phyloP scores from a whole-genome alignment of 2,329 filamentous ascomycete genomes.

The Didymella glomerata region DNA sequence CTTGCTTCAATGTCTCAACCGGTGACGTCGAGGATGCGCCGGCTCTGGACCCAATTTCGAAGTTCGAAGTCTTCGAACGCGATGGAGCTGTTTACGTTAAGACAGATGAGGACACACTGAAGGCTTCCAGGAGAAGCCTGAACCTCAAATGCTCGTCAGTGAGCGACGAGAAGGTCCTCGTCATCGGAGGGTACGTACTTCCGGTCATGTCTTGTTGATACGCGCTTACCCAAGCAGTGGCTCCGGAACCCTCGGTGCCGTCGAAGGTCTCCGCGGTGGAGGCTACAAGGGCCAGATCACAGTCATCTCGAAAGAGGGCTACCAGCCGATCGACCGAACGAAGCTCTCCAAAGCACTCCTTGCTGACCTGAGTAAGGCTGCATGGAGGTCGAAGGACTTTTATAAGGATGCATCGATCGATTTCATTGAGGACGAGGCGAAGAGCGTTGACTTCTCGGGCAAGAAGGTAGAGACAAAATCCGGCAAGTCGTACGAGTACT shows the following conservation, averaged over 20 bases:
- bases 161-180: slow-evolving; percentile 72
- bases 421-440: slow-evolving; percentile 68
- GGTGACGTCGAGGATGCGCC: slow-evolving; percentile 97
- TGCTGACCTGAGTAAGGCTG: slow-evolving; percentile 79
- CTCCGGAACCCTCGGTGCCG: slow-evolving; percentile 79
- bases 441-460: slow-evolving; percentile 75
- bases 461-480: slow-evolving; percentile 79
- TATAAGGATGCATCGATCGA: slow-evolving; percentile 71
- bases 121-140: slow-evolving; percentile 75
- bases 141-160: slow-evolving; percentile 74
- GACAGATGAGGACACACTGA: slow-evolving; percentile 80
- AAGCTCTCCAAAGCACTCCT: slow-evolving; percentile 95
- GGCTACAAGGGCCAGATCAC: slow-evolving; percentile 84
- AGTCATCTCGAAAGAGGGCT: slow-evolving; percentile 82
- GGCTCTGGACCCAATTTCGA: slow-evolving; percentile 83
- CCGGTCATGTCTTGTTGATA: not conserved
- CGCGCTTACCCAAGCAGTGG: slow-evolving; percentile 61
- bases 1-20: slow-evolving; percentile 88
- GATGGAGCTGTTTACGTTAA: slow-evolving; percentile 85
- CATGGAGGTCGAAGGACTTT: slow-evolving; percentile 78
- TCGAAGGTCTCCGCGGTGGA: slow-evolving; percentile 82
- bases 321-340: slow-evolving; percentile 88
- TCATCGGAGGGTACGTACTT: slow-evolving; percentile 61
- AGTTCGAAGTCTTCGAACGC: slow-evolving; percentile 82
- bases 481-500: slow-evolving; percentile 77